Evolutionary conservation across 306 rosid species (phyloP), one percentile per base, ranked within the genome.

Genomic region (Macrotyloma uniflorum): DNA sequence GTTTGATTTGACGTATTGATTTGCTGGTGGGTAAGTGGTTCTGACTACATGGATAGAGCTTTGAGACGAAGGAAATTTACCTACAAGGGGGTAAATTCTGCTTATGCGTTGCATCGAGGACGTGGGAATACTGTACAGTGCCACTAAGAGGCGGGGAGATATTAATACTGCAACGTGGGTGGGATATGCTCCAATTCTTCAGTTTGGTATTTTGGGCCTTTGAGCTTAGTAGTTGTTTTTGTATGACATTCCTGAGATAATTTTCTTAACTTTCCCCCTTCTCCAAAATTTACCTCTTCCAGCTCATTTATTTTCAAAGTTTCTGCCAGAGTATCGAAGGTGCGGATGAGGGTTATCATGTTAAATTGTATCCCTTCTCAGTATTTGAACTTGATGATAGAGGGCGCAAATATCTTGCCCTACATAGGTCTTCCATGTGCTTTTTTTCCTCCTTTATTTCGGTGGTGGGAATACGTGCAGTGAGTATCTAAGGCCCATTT

Each of bases 61-160:
- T 67, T 69, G 70, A 73, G 72, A 62, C 59, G 36, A 68, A 67
- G 76, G 73, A 78, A 78, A 28, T 66, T 80, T 83, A 72, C 72
- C 77, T 40, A 13, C 70, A 79, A 73, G 66, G 76, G 86, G 81
- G 77, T 61, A 74, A 86, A 73, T 49, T 75, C 76, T 76, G 87
- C 65, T 58, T 73, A 54, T 65, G 79, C 77, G 77, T 80, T 83
- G 84, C 87, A 47, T 85, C 22, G 70, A 70, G 70, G 76, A 70
- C 75, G 64, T 72, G 87, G 79, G 79, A 71, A 82, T 87, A 76
- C 87, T 88, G 95, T 90, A 88, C 86, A 86, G 88, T 78, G 84
- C 83, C 73, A 66, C 83, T 24, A 67, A 61, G 80, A 67, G 85
- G 79, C 75, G 33, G 76, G 74, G 74, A 85, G 59, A 75, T 76